phyloP scores from a whole-genome alignment of 352 stramenopile genomes.

The Salisapilia sapeloensis region DNA sequence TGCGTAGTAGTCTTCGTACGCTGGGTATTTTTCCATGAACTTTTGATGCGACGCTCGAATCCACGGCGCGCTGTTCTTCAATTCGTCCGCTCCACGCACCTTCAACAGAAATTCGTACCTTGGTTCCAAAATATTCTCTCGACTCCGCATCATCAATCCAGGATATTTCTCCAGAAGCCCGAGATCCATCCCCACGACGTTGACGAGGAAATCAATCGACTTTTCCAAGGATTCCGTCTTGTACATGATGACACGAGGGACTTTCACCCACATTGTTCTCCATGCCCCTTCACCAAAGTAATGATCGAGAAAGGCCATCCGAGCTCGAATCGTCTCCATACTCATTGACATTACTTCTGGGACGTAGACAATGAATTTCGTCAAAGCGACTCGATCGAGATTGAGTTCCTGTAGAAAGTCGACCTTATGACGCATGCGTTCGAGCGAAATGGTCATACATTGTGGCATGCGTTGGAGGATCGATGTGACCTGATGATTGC shows the following conservation, averaged over 20 bases:
- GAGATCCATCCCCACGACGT: slow-evolving; percentile 11
- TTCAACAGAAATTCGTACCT: slow-evolving; percentile 22
- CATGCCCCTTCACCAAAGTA: slow-evolving; percentile 16
- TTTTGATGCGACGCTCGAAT: slow-evolving; percentile 10
- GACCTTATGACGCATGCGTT: slow-evolving; percentile 15
- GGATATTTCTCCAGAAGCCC: slow-evolving; percentile 12
- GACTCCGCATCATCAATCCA: slow-evolving; percentile 18
- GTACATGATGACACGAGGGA: slow-evolving; percentile 28
- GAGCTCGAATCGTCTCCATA: slow-evolving; percentile 15
- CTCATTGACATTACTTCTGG: slow-evolving; percentile 22
- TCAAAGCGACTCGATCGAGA: slow-evolving; percentile 10
- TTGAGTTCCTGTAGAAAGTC: slow-evolving; percentile 11
- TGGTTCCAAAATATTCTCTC: slow-evolving; percentile 17
- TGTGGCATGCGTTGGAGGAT: slow-evolving; percentile 22
- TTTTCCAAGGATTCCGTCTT: slow-evolving; percentile 18
- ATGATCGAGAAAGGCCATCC: slow-evolving; percentile 16
- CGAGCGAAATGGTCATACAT: slow-evolving; percentile 14
- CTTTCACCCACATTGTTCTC: slow-evolving; percentile 6
- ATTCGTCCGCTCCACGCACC: slow-evolving; percentile 1
- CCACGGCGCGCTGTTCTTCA: slow-evolving; percentile 11
- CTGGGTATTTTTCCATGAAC: slow-evolving; percentile 14
- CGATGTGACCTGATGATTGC: slow-evolving; percentile 13
- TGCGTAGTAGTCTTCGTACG: too few species aligned
- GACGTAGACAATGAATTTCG: slow-evolving; percentile 12
- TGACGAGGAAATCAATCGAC: slow-evolving; percentile 18